phyloP scores from a whole-genome alignment of 2,329 filamentous ascomycete genomes.

The Cladorrhinum sp. region DNA sequence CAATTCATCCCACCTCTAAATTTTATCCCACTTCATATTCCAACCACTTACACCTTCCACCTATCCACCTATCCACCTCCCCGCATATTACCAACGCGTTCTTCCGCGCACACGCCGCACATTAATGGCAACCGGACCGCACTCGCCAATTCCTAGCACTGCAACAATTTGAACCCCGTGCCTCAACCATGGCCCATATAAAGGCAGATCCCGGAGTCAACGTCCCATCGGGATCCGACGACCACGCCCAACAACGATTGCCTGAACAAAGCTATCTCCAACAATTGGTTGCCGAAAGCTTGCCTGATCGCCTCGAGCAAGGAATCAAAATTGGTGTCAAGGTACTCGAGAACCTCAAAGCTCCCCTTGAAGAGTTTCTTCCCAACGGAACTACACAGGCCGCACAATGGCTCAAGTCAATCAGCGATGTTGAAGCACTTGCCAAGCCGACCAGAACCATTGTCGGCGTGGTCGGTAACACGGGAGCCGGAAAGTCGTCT shows the following conservation, averaged over 20 bases:
- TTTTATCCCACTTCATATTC: too few relatives aligned
- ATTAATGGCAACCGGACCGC: too few relatives aligned
- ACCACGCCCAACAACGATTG: not conserved
- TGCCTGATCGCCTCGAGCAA: conserved; percentile 15
- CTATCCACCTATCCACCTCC: too few relatives aligned
- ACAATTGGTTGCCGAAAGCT: conserved; percentile 1
- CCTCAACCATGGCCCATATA: conserved; percentile 12
- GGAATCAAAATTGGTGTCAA: conserved; percentile 15
- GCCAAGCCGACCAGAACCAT: conserved; percentile 38
- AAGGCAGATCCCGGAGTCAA: conserved; percentile 13
- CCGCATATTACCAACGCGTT: too few relatives aligned
- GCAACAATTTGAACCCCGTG: too few relatives aligned
- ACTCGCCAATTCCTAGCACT: too few relatives aligned
- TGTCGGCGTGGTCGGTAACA: conserved; percentile 59
- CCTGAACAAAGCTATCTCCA: conserved; percentile 11
- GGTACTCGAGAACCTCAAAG: conserved; percentile 15
- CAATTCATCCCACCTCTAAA: too few relatives aligned
- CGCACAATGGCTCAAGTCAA: conserved; percentile 20
- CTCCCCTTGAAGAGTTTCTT: conserved; percentile 6
- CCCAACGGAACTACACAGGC: conserved; percentile 7
- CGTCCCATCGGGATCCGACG: not conserved
- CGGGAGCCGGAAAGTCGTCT: conserved; percentile 60
- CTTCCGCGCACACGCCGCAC: too few relatives aligned
- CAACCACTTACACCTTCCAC: too few relatives aligned
- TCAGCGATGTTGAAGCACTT: conserved; percentile 14